Conservation (phyloP, 1,284 basidiomycete species). For the Thelephora terrestris region DNA sequence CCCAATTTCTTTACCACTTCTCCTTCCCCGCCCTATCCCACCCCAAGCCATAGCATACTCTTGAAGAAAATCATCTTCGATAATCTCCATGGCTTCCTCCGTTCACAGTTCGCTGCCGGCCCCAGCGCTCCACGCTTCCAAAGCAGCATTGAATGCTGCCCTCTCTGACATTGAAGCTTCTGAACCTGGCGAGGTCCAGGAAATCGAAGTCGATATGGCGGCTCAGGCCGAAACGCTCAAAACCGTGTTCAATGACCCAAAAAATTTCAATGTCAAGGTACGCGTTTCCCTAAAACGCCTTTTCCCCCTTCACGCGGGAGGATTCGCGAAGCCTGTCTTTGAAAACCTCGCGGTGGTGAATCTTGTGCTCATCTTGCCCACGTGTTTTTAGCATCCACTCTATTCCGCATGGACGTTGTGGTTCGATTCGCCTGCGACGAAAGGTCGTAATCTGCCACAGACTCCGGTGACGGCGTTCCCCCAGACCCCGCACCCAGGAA, state of each 20-base stretch:
- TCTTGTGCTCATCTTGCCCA: conserved; percentile 1
- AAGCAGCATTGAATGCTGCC: conserved; percentile 62
- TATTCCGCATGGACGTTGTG: conserved; percentile 94
- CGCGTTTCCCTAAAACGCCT: conserved; percentile 8
- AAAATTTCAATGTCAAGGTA: conserved; percentile 89
- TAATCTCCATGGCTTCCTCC: conserved; percentile 21
- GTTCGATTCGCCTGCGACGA: conserved; percentile 91
- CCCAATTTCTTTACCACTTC: neutral
- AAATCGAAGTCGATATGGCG: conserved; percentile 56
- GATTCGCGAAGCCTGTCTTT: neutral
- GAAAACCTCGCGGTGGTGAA: neutral
- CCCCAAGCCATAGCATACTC: neutral
- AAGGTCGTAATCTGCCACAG: conserved; percentile 79
- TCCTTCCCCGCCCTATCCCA: neutral
- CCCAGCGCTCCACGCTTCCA: conserved; percentile 60
- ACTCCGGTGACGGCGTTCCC: conserved; percentile 74
- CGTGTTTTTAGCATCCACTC: conserved; percentile 64
- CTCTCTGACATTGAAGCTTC: conserved; percentile 39
- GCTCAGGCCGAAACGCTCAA: conserved; percentile 71
- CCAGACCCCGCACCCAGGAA: conserved; percentile 58
- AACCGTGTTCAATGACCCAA: conserved; percentile 86
- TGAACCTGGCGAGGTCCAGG: conserved; percentile 71
- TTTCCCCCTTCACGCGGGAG: conserved; percentile 3
- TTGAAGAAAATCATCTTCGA: conserved; percentile 6
- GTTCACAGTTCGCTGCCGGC: conserved; percentile 34